A percentile compares a stretch with the other conserved stretches of the same genome.
phyloP scores from a whole-genome alignment of 2,329 filamentous ascomycete genomes.

The Catunica adiposa region DNA sequence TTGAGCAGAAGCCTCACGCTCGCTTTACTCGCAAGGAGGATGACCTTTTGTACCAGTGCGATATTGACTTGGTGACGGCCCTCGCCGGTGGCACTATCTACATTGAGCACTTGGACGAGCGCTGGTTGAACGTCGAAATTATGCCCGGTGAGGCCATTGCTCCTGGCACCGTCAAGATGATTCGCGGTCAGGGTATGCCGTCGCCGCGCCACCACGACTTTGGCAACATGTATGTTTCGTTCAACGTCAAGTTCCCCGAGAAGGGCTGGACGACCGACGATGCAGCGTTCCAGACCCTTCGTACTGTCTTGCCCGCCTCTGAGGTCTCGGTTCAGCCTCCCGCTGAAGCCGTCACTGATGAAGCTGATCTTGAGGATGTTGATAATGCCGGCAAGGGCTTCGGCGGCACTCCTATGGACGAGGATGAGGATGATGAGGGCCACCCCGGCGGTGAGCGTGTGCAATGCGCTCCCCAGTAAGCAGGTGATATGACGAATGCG shows the following conservation, averaged over 20 bases:
- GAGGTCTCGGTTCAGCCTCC: constrained; percentile 50
- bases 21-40: constrained; percentile 94
- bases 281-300: constrained; percentile 60
- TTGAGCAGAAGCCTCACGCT: constrained; percentile 95
- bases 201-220: constrained; percentile 86
- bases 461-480: constrained; percentile 77
- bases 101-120: constrained; percentile 91
- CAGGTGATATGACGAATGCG: background rate
- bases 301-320: constrained; percentile 65
- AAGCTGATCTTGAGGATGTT: constrained; percentile 71
- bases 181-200: constrained; percentile 95
- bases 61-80: constrained; percentile 90
- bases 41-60: constrained; percentile 84
- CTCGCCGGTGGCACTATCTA: constrained; percentile 80
- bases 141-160: constrained; percentile 87
- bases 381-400: constrained; percentile 56
- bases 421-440: constrained; percentile 57
- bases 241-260: constrained; percentile 92
- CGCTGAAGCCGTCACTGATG: constrained; percentile 76
- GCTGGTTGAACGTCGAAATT: constrained; percentile 90
- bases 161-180: constrained; percentile 84
- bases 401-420: constrained; percentile 45
- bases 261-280: constrained; percentile 51
- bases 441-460: constrained; percentile 62
- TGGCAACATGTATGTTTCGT: constrained; percentile 94